Conservation (phyloP, 345 rosid species). For the Corchorus capsularis region DNA sequence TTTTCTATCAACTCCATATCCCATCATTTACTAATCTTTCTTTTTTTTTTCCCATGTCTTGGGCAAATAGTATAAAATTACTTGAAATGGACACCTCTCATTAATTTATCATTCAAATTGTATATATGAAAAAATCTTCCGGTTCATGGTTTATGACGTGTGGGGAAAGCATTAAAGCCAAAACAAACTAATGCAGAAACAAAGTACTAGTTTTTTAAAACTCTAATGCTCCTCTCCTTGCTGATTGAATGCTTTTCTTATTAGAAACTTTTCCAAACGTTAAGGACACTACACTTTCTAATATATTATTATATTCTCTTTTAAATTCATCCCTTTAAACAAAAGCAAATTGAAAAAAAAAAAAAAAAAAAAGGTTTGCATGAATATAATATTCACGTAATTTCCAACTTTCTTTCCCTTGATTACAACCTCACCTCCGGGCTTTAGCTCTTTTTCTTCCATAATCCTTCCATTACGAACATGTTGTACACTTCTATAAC, state of each 20-base stretch:
- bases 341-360: conserved; percentile 15
- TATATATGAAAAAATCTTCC: neutral
- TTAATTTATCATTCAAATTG: neutral
- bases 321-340: neutral
- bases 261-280: neutral
- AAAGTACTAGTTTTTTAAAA: neutral
- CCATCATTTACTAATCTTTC: neutral
- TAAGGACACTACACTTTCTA: neutral
- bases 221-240: neutral
- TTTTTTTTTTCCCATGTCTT: neutral
- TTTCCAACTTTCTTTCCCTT: neutral
- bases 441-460: no score
- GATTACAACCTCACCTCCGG: neutral
- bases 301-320: neutral
- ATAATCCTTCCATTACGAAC: no score
- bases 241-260: neutral
- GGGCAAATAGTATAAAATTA: no score
- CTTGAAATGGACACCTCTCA: neutral
- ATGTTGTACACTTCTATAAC: neutral
- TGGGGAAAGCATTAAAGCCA: neutral
- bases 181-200: neutral
- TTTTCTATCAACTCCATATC: neutral
- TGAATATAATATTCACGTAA: conserved; percentile 19
- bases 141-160: neutral
- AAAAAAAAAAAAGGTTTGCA: neutral